Percentiles rank a stretch among this genome's conserved stretches.
Conservation (phyloP, 139 green algal species). For the Auxenochlorella pyrenoidosa region DNA sequence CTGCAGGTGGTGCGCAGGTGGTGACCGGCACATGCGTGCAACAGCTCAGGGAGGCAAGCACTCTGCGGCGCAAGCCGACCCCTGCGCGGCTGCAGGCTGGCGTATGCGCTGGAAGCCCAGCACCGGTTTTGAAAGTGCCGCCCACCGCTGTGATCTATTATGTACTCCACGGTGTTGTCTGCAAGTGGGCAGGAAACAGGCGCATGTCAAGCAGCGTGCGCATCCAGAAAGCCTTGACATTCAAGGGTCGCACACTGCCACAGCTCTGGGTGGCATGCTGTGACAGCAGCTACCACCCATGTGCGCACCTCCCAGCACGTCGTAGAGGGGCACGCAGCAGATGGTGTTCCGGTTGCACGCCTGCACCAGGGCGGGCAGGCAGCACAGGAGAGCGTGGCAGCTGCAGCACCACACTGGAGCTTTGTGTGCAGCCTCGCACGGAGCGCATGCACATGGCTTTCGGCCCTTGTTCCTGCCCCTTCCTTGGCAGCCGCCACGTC, state of each 20-base stretch:
- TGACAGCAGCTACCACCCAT: constrained; percentile 36
- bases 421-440: no score
- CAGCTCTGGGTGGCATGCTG: no score
- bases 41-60: not conserved
- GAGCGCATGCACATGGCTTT: no score
- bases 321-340: constrained; percentile 87
- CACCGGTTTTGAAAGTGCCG: no score
- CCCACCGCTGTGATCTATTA: constrained; percentile 80
- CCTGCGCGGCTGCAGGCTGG: not conserved
- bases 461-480: not conserved
- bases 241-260: not conserved
- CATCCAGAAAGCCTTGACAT: not conserved
- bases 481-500: not conserved
- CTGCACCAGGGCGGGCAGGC: not conserved
- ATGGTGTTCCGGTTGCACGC: constrained; percentile 36
- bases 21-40: not conserved
- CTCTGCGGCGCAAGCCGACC: not conserved
- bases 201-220: no score
- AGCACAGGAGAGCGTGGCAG: no score
- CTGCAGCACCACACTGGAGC: no score
- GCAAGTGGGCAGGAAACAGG: not conserved
- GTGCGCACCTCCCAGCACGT: constrained; percentile 84
- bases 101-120: no score
- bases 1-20: not conserved
- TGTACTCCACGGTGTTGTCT: constrained; percentile 85